Evolutionary conservation across 1,139 yeast genomes (phyloP).

Genomic region (Waltiozyma sp.): DNA sequence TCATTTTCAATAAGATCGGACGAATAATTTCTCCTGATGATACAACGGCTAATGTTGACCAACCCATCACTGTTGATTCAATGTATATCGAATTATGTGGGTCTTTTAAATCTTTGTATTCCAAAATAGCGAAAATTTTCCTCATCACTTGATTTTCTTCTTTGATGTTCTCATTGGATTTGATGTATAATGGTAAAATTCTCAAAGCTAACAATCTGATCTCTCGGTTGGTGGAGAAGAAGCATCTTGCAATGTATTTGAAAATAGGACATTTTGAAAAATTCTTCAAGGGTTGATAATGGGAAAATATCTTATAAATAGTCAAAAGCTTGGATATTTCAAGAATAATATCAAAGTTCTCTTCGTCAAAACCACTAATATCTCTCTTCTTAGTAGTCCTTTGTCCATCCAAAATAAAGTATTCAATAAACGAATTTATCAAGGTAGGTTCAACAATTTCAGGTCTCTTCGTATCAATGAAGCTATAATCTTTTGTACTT

Average conservation of each 20-base stretch:
- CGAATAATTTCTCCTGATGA: constrained; percentile 55
- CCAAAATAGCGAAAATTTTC: constrained; percentile 7
- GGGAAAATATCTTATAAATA: constrained; percentile 36
- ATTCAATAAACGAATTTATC: constrained; percentile 1
- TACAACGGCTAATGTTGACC: constrained; percentile 50
- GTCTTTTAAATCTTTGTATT: constrained; percentile 6
- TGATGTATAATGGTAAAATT: constrained; percentile 19
- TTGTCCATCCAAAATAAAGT: background rate
- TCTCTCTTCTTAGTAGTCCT: background rate
- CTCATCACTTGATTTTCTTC: constrained; percentile 9
- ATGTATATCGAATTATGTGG: constrained; percentile 30
- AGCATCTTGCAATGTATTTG: constrained; percentile 20
- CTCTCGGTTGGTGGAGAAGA: constrained; percentile 33
- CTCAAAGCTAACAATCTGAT: constrained; percentile 37
- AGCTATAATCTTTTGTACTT: constrained; percentile 13
- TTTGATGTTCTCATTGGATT: constrained; percentile 7
- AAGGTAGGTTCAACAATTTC: constrained; percentile 3
- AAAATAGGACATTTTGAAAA: constrained; percentile 15
- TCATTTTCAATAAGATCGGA: constrained; percentile 44
- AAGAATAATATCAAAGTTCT: constrained; percentile 20
- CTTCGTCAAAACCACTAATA: background rate
- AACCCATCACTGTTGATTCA: constrained; percentile 51
- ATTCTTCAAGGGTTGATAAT: constrained; percentile 33
- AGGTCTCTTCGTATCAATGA: constrained; percentile 22
- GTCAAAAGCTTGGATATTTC: constrained; percentile 33